These are phyloP conservation scores for Cercospora sojina DNA, from an alignment of 2,329 filamentous ascomycete genomes.

Conservation along the genomic window DNA sequence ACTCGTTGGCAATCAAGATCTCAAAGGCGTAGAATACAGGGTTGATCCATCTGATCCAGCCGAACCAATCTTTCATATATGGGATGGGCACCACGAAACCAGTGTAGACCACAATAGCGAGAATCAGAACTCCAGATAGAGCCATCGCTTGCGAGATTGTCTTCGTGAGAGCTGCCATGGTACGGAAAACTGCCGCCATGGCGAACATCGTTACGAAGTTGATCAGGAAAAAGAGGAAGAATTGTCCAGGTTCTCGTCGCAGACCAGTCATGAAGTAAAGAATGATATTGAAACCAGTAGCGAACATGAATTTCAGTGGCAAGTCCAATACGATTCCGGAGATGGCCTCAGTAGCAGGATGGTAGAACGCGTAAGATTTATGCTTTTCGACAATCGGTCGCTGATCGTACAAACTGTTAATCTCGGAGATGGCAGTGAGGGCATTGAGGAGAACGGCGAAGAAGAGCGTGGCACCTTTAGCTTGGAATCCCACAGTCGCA, in stretches of 20 bases:
- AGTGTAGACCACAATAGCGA: constrained; percentile 64
- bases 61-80: constrained; percentile 59
- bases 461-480: constrained; percentile 59
- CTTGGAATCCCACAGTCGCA: constrained; percentile 54
- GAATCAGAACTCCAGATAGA: constrained; percentile 53
- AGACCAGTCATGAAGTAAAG: constrained; percentile 59
- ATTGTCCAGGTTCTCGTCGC: constrained; percentile 42
- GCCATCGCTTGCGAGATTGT: constrained; percentile 64
- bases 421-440: constrained; percentile 60
- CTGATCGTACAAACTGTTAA: constrained; percentile 61
- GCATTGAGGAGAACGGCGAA: constrained; percentile 61
- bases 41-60: constrained; percentile 46
- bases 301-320: constrained; percentile 57
- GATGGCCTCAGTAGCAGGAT: constrained; percentile 49
- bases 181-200: constrained; percentile 59
- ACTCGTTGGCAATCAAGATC: constrained; percentile 56
- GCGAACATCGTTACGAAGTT: constrained; percentile 58
- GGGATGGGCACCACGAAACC: constrained; percentile 41
- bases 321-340: constrained; percentile 57
- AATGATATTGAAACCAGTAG: constrained; percentile 55
- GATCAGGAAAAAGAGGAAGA: constrained; percentile 65
- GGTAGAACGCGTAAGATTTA: constrained; percentile 44
- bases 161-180: constrained; percentile 58
- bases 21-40: constrained; percentile 67
- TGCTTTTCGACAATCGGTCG: constrained; percentile 52